A percentile compares a stretch with the other conserved stretches of the same genome.
Conservation (phyloP, 108 stramenopile species). For the Skeletonema tropicum region DNA sequence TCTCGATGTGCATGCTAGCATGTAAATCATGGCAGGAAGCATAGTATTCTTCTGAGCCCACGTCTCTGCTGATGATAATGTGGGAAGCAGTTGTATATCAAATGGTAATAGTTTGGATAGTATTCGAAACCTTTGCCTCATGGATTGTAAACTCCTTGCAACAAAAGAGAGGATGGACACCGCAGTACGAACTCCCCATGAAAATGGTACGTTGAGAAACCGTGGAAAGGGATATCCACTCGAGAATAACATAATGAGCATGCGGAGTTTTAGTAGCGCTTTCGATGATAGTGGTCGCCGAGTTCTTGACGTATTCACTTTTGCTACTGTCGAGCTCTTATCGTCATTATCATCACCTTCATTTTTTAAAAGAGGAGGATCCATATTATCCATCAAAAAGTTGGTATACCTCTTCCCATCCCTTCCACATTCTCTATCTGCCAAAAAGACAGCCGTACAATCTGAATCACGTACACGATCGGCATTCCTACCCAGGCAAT, state of each 20-base stretch:
- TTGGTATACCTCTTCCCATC: constrained; percentile 49
- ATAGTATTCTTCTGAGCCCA: constrained; percentile 93
- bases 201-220: constrained; percentile 59
- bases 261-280: constrained; percentile 48
- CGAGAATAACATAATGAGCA: constrained; percentile 69
- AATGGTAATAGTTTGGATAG: constrained; percentile 30
- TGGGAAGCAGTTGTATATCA: constrained; percentile 60
- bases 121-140: constrained; percentile 24
- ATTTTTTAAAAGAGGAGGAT: neutral
- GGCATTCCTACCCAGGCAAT: constrained; percentile 82
- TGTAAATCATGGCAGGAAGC: constrained; percentile 90
- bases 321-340: neutral
- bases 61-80: constrained; percentile 72
- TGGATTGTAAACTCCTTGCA: constrained; percentile 30
- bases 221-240: constrained; percentile 81
- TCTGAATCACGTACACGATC: constrained; percentile 91
- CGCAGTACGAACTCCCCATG: constrained; percentile 58
- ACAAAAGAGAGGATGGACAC: constrained; percentile 53
- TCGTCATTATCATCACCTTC: neutral
- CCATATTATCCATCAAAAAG: constrained; percentile 39
- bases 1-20: constrained; percentile 81
- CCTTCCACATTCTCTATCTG: constrained; percentile 70
- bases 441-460: constrained; percentile 88
- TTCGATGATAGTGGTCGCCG: constrained; percentile 22
- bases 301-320: constrained; percentile 6